Conservation (phyloP, 1,284 basidiomycete genomes). For the Fomitopsis palustris region DNA sequence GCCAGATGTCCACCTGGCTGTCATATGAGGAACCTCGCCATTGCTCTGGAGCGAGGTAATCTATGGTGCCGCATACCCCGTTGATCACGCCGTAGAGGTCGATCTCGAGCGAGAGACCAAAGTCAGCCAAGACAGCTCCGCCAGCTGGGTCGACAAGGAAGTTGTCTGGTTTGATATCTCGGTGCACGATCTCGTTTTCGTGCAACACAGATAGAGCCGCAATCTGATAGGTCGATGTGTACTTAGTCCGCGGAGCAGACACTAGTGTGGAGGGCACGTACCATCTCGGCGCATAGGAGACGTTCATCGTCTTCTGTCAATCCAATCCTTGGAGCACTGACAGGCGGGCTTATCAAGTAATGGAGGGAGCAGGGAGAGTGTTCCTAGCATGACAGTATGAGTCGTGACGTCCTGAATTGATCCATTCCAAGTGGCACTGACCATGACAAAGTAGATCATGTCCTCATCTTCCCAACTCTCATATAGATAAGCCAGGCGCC, state of each 20-base stretch:
- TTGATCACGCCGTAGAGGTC: slow-evolving; percentile 28
- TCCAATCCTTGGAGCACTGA: no score
- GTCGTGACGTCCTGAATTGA: neutral
- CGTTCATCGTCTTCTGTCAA: neutral
- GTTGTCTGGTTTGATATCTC: slow-evolving; percentile 26
- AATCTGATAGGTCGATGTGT: slow-evolving; percentile 11
- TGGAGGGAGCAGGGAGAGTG: no score
- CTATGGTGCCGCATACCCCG: slow-evolving; percentile 14
- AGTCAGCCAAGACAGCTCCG: slow-evolving; percentile 19
- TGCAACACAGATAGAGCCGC: slow-evolving; percentile 16
- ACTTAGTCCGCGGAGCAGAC: no score
- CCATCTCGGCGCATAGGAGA: slow-evolving; percentile 15
- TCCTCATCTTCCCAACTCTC: neutral
- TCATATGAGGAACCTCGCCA: neutral
- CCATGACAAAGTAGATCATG: neutral
- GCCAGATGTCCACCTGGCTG: no score
- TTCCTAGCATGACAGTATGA: neutral
- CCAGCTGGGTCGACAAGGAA: slow-evolving; percentile 19
- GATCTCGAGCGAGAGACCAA: slow-evolving; percentile 29
- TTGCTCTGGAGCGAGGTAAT: slow-evolving; percentile 21
- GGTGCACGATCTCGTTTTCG: slow-evolving; percentile 14
- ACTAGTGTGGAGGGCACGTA: neutral
- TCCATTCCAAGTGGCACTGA: neutral
- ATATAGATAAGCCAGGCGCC: neutral
- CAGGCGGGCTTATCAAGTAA: no score